Base-by-base conservation (phyloP, 352 stramenopile species). In the Phytophthora citricola region DNA sequence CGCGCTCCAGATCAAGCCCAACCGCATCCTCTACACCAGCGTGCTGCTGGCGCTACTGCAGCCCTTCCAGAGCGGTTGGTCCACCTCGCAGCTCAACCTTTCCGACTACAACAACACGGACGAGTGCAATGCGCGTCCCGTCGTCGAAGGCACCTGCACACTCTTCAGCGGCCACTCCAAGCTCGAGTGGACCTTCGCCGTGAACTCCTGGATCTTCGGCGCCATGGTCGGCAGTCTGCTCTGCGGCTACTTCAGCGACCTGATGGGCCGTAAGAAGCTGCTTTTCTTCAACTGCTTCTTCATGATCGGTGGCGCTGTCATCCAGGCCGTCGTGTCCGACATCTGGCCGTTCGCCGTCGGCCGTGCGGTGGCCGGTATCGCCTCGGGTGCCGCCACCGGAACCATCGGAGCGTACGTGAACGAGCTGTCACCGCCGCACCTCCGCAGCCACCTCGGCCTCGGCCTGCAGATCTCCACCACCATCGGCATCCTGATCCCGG, bases 61-160 rank as follows among this genome's bases (percentile, higher is more conserved):
- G 38, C 64, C 73, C 10, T 75, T 84, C 52, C 80, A 91, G 55
- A 79, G 75, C 57, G 79, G 79, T 38, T 90, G 78, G 81, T 72
- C 72, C 29, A 69, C 79, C 27, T 81, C 76, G 4, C 83, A 90
- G 45, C 60, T 89, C 66, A 92, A 92, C 69, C 69, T 87, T 26
- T 83, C 72, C 22, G 59, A 68, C 8, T 90, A 86, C 66, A 74
- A 86, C 54, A 63, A 86, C 66, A 70, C 74, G 22, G 64, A 76
- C 11, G 69, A 73, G 31, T 92, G 83, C 58, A 71, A 75, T 39
- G 72, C 72, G 1, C 72, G 65, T 14, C 81, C 79, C 9, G 71
- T 88, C 1, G 54, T 44, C 7, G 20, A 53, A 4, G 77, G 69
- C 39, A 84, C 73, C 10, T 90, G 81, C 48, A 79, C 64, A 26